Percentiles rank a stretch among this genome's conserved stretches.
Evolutionary conservation across 106 monocot species (phyloP).

Genomic region (Phalaenopsis aphrodite): DNA sequence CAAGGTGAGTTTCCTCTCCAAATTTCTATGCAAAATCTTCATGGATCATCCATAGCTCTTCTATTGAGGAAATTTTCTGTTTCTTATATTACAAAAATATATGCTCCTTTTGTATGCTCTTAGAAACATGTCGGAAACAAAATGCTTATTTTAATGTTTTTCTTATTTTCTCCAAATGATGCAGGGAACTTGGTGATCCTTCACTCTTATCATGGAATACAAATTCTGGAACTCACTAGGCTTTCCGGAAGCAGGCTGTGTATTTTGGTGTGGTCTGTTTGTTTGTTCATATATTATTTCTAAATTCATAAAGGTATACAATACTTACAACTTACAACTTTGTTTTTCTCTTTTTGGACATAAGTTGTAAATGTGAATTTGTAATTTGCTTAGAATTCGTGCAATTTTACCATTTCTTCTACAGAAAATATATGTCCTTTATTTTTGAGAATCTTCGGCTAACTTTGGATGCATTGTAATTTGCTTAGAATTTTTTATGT

Average conservation of each 20-base stretch:
- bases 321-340: not conserved
- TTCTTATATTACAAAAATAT: not conserved
- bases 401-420: not conserved
- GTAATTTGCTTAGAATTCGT: not conserved
- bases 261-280: not conserved
- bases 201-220: not conserved
- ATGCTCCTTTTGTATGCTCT: not conserved
- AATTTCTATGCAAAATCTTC: not conserved
- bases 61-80: not conserved
- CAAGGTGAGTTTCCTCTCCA: conserved; percentile 26
- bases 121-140: too few relatives aligned
- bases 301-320: not conserved
- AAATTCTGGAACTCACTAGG: not conserved
- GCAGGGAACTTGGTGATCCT: conserved; percentile 1
- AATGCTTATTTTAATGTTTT: not conserved
- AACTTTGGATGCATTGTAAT: too few relatives aligned
- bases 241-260: not conserved
- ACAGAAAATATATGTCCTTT: not conserved
- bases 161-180: not conserved
- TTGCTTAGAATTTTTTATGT: too few relatives aligned
- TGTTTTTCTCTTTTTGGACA: not conserved
- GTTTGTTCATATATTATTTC: not conserved
- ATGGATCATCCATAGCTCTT: not conserved
- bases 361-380: not conserved
- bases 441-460: not conserved